A percentile compares a stretch with the other conserved stretches of the same genome.
phyloP scores from a whole-genome alignment of 768 basidiomycete genomes.

The Phylloporus sp. region DNA sequence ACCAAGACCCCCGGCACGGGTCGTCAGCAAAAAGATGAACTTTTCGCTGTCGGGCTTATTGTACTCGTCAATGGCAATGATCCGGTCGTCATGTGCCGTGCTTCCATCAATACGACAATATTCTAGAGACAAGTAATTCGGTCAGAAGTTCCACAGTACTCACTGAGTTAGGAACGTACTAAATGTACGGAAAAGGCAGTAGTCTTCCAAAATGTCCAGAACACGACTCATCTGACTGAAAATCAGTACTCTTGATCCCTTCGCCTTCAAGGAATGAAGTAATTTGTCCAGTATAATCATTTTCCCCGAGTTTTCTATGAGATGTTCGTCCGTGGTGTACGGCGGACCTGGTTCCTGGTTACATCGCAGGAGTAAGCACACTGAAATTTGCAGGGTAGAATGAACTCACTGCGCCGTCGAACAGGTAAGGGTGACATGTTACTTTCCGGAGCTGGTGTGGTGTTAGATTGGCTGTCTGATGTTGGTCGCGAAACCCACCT shows the following conservation, averaged over 20 bases:
- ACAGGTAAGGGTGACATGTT: constrained; percentile 87
- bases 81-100: constrained; percentile 96
- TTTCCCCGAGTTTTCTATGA: constrained; percentile 92
- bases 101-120: constrained; percentile 97
- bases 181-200: constrained; percentile 86
- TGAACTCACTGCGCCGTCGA: constrained; percentile 76
- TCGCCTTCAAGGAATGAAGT: constrained; percentile 78
- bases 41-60: constrained; percentile 92
- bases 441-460: constrained; percentile 63
- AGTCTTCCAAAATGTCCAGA: constrained; percentile 93
- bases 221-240: constrained; percentile 99
- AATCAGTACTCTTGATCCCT: constrained; percentile 93
- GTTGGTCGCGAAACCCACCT: constrained; percentile 43
- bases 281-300: constrained; percentile 98
- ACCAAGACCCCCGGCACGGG: constrained; percentile 93
- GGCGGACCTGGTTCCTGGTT: constrained; percentile 92
- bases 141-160: constrained; percentile 1
- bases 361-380: not conserved
- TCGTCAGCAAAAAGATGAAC: constrained; percentile 95
- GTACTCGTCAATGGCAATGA: constrained; percentile 94
- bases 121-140: constrained; percentile 40
- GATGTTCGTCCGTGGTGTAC: constrained; percentile 96
- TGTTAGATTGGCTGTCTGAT: not conserved
- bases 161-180: constrained; percentile 48
- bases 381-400: not conserved